Base-by-base conservation (phyloP, 495 filamentous ascomycete genomes). In the Pseudevernia furfuracea region DNA sequence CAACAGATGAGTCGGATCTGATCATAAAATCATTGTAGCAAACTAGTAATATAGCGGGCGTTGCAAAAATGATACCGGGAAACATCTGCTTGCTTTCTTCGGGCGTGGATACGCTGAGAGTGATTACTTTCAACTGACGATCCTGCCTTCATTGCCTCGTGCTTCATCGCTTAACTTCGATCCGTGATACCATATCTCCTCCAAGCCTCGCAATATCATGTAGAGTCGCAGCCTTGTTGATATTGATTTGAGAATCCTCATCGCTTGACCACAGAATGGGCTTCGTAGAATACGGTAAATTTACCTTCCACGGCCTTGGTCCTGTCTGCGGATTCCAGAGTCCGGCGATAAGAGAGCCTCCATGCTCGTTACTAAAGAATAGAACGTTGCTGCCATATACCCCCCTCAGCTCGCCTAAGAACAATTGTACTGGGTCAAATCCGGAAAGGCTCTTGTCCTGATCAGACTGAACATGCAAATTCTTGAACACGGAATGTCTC, bases 321-420 rank as follows among this genome's bases (percentile, higher is more conserved):
- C 72, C 71, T 12, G 81, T 75, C 62, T 80, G 78, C 7, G 91
- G 91, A 68, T 89, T 93, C 92, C 92, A 97, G 59, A 97, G 71
- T 2, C 86, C 91, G 6, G 84, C 87, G 70, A 97, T 85, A 1
- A 85, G 74, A 52, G 74, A 71, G 49, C 85, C 81, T 1, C 80
- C 77, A 21, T 79, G 71, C 10, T 74, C 76, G 46, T 89, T 84
- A 38, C 86, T 80, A 78, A 96, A 96, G 68, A 96, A 87, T 0
- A 95, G 74, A 39, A 92, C 71, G 32, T 82, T 81, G 34, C 85
- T 82, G 19, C 73, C 78, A 72, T 88, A 94, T 4, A 83, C 70
- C 30, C 73, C 71, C 63, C 83, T 76, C 23, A 96, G 74, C 68
- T 89, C 86, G 32, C 74, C 71, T 15, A 90, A 68, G 62, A 90